A percentile compares a stretch with the other conserved stretches of the same genome.
These are phyloP conservation scores for Eucalyptus erythrocorys DNA, from an alignment of 345 rosid species.

Conservation along the genomic window DNA sequence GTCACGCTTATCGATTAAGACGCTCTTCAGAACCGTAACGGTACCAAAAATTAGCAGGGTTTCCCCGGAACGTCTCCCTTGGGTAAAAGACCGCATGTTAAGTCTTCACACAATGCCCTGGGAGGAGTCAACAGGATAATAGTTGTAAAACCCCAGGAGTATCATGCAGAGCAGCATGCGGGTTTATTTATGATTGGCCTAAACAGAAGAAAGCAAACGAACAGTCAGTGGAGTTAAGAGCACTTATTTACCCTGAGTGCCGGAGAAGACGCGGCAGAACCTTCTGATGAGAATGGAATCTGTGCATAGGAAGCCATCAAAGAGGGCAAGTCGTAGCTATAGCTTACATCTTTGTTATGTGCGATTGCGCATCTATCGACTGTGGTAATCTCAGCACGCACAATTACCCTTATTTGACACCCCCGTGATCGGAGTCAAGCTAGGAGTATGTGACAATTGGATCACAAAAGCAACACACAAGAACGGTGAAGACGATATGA, in stretches of 20 bases:
- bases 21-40: neutral
- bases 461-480: neutral
- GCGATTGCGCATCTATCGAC: neutral
- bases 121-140: neutral
- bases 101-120: neutral
- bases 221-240: neutral
- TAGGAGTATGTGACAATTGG: neutral
- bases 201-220: neutral
- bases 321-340: neutral
- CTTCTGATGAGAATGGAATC: neutral
- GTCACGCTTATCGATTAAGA: neutral
- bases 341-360: neutral
- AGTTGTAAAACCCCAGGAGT: neutral
- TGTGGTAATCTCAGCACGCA: neutral
- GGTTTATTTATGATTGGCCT: neutral
- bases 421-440: neutral
- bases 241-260: neutral
- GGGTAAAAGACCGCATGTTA: neutral
- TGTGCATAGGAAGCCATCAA: neutral
- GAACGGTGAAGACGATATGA: neutral
- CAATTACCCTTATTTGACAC: neutral
- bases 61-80: neutral
- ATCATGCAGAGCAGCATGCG: neutral
- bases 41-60: neutral
- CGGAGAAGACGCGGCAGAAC: neutral